A percentile compares a stretch with the other conserved stretches of the same genome.
These are phyloP conservation scores for Aspergillus fischeri DNA, from an alignment of 2,329 filamentous ascomycete species.

Conservation along the genomic window DNA sequence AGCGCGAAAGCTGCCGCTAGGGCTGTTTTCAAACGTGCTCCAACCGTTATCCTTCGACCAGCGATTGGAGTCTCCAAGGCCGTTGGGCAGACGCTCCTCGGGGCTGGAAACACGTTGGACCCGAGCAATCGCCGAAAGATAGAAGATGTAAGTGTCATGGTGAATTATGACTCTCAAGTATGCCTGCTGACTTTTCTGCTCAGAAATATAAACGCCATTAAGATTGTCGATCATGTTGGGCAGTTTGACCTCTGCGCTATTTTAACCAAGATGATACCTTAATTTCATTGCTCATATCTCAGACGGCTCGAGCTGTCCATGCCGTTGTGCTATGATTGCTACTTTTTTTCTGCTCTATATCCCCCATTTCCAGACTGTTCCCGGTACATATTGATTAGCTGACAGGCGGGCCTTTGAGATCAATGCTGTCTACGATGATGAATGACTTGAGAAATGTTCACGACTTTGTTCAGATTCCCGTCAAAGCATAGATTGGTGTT, in stretches of 20 bases:
- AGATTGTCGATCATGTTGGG: background rate
- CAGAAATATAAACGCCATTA: conserved; percentile 45
- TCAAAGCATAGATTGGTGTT: background rate
- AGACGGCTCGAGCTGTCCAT: background rate
- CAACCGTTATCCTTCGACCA: conserved; percentile 88
- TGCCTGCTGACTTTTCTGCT: background rate
- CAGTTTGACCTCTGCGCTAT: background rate
- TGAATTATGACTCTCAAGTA: background rate
- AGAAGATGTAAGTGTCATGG: conserved; percentile 74
- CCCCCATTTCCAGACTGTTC: background rate
- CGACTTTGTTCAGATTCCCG: background rate
- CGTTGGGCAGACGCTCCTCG: conserved; percentile 82
- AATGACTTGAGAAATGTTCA: background rate
- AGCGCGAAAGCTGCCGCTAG: conserved; percentile 75
- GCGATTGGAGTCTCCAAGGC: conserved; percentile 87
- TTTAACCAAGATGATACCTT: background rate
- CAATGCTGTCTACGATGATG: background rate
- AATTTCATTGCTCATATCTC: background rate
- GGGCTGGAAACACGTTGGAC: conserved; percentile 88
- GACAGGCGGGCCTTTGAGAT: background rate
- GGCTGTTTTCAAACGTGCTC: conserved; percentile 74
- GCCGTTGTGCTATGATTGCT: background rate
- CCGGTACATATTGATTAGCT: background rate
- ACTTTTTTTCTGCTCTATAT: background rate
- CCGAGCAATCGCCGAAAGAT: conserved; percentile 73